Base-by-base conservation (phyloP, 345 rosid genomes). In the Abelmoschus esculentus region DNA sequence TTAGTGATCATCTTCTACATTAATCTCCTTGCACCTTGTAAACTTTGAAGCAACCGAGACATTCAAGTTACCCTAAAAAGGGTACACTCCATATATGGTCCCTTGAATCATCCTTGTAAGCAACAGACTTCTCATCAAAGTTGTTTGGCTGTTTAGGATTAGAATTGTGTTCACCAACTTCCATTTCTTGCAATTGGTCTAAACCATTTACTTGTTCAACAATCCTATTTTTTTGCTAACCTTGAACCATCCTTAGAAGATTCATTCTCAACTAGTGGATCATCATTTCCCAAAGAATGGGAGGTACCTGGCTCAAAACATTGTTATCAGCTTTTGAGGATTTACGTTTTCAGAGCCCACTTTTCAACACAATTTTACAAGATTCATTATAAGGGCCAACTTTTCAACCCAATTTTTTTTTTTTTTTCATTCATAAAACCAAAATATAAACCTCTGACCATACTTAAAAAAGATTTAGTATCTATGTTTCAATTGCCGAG, bases 161-260 rank as follows among this genome's bases (percentile, higher is more conserved):
- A 36, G 69, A 63, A 57, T 70, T 75, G 46, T 50, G 82, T 54
- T 78, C 84, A 61, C 79, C 89, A 54, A 67, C 70, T 72, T 79
- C 87, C 77, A 73, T 82, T 61, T 78, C 85, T 67, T 64, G 73
- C 66, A 53, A 72, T 49, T 70, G 81, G 34, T 69, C 79, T 32
- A 75, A 64, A 72, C 36, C 73, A 63, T 58, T 54, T 74, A 22
- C 75, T 36, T 26, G 72, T 61, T 76, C 76, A 59, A 44, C 71
- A 46, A 59, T 47, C 70, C 61, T 56, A 49, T 0, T 72, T 70
- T 56, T 71, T 71, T 63, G 57, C 79, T 18, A 14, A 19, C 28
- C 40, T 17, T 29, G 42, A 49, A 52, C 32, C 46, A 32, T 67
- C 70, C 70, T 52, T 44, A 52, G 59, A 50, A 31, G 46, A 50